A percentile compares a stretch with the other conserved stretches of the same genome.
Evolutionary conservation across 306 rosid genomes (phyloP).

Genomic region (Begonia peltatifolia): DNA sequence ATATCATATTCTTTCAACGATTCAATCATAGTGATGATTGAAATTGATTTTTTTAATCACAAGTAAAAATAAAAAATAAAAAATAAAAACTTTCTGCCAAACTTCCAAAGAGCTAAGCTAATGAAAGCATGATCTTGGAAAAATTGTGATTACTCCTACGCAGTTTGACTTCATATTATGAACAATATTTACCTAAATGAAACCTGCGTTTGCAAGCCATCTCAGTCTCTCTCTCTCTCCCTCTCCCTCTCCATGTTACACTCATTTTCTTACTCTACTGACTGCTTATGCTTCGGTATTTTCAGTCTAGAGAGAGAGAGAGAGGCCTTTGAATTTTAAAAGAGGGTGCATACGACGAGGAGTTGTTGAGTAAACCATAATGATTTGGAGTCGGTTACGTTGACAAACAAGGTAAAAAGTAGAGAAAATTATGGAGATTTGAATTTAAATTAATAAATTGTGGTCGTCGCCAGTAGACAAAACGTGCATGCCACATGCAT

Average conservation of each 20-base stretch:
- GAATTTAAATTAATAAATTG: slow-evolving; percentile 23
- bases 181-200: slow-evolving; percentile 22
- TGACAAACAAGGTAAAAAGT: slow-evolving; percentile 13
- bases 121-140: too few species aligned
- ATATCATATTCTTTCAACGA: too few species aligned
- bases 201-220: slow-evolving; percentile 25
- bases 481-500: slow-evolving; percentile 19
- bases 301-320: slow-evolving; percentile 4
- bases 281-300: neutral
- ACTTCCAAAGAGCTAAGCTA: too few species aligned
- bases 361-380: slow-evolving; percentile 22
- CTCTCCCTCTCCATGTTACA: slow-evolving; percentile 28
- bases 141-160: too few species aligned
- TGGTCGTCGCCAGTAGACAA: neutral
- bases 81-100: too few species aligned
- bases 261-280: slow-evolving; percentile 16
- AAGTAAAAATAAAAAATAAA: too few species aligned
- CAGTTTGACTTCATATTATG: too few species aligned
- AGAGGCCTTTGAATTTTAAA: slow-evolving; percentile 20
- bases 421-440: slow-evolving; percentile 22
- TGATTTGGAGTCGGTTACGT: slow-evolving; percentile 24
- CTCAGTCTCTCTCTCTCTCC: slow-evolving; percentile 26
- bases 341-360: slow-evolving; percentile 7
- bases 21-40: too few species aligned
- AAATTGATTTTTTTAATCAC: too few species aligned